Evolutionary conservation across 2,329 filamentous ascomycete genomes (phyloP).

Genomic region (Colletotrichum sojae): DNA sequence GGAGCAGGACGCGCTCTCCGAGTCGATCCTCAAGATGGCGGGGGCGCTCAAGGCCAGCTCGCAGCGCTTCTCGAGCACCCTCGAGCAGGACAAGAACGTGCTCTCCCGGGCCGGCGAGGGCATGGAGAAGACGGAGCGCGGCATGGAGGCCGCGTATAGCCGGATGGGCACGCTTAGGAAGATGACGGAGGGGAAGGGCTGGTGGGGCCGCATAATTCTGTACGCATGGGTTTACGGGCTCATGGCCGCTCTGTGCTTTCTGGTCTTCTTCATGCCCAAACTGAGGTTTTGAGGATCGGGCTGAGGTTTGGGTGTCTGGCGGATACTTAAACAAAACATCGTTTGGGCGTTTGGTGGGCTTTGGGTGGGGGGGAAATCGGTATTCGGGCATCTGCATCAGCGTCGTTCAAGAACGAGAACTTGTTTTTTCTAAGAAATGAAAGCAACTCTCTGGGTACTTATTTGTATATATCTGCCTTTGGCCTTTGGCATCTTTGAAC

Average conservation of each 20-base stretch:
- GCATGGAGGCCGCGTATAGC: slow-evolving; percentile 82
- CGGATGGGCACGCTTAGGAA: slow-evolving; percentile 82
- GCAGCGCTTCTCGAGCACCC: slow-evolving; percentile 76
- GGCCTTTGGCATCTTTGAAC: neutral
- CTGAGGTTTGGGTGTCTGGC: no score
- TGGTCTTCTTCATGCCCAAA: slow-evolving; percentile 92
- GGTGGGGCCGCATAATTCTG: slow-evolving; percentile 86
- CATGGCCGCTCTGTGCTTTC: slow-evolving; percentile 82
- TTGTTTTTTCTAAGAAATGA: slow-evolving; percentile 1
- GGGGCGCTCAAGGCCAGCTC: slow-evolving; percentile 82
- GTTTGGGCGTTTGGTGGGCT: neutral
- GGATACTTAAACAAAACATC: neutral
- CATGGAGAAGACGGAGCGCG: slow-evolving; percentile 81
- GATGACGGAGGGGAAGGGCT: slow-evolving; percentile 91
- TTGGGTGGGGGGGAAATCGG: neutral
- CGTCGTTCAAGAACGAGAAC: slow-evolving; percentile 14
- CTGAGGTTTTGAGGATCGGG: slow-evolving; percentile 76
- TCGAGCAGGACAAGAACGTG: slow-evolving; percentile 81
- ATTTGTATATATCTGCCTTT: neutral
- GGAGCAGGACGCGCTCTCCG: slow-evolving; percentile 87
- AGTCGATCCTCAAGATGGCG: slow-evolving; percentile 86
- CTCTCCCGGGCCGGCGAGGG: slow-evolving; percentile 80
- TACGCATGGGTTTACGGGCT: slow-evolving; percentile 88
- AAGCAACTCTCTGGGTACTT: neutral
- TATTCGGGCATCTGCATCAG: slow-evolving; percentile 13